Percentiles rank a stretch among this genome's conserved stretches.
phyloP scores from a whole-genome alignment of 352 stramenopile species.

The Phytophthora sp. region DNA sequence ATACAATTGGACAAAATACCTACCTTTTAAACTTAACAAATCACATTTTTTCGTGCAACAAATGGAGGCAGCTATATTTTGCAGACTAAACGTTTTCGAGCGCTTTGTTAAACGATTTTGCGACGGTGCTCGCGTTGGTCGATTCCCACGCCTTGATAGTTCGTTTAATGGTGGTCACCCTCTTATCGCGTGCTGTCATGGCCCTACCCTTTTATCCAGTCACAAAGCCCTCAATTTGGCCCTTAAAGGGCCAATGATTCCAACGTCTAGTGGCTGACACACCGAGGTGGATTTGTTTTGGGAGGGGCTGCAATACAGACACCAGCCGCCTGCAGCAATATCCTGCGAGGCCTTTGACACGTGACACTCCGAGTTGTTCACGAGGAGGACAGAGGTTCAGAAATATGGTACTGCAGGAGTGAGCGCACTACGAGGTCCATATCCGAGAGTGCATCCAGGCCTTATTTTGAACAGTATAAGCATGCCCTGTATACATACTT shows the following conservation, averaged over 20 bases:
- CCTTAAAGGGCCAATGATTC: slow-evolving; percentile 18
- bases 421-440: slow-evolving; percentile 17
- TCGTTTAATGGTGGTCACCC: too few species aligned
- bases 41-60: too few species aligned
- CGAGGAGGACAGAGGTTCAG: slow-evolving; percentile 9
- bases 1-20: too few species aligned
- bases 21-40: too few species aligned
- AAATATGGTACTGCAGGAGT: slow-evolving; percentile 11
- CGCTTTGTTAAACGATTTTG: too few species aligned
- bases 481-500: slow-evolving; percentile 1
- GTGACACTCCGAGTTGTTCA: slow-evolving; percentile 18
- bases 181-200: too few species aligned
- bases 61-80: too few species aligned
- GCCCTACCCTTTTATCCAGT: too few species aligned
- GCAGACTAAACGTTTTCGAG: too few species aligned
- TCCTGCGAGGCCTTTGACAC: slow-evolving; percentile 4
- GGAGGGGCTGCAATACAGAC: slow-evolving; percentile 8
- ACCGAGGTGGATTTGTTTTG: slow-evolving; percentile 22
- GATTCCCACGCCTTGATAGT: too few species aligned
- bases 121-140: not conserved
- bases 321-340: slow-evolving; percentile 1
- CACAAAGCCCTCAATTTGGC: slow-evolving; percentile 12
- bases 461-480: too few species aligned
- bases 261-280: slow-evolving; percentile 29
- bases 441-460: slow-evolving; percentile 16